Percentiles rank a stretch among this genome's conserved stretches.
These are phyloP conservation scores for Phytopythium cucurbitacearum DNA, from an alignment of 352 stramenopile genomes.

Conservation along the genomic window DNA sequence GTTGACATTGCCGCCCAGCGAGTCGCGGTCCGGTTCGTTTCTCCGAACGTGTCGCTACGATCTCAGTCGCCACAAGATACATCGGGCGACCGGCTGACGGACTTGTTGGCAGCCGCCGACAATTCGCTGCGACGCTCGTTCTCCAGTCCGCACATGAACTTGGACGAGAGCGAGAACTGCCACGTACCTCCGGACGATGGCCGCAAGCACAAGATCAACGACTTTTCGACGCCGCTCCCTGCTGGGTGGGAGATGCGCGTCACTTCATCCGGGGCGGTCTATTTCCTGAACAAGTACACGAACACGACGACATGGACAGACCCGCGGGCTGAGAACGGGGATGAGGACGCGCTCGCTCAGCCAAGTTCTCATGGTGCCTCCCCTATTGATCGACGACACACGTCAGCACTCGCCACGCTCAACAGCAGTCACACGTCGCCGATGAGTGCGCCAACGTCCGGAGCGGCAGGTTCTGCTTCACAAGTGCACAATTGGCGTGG, in stretches of 20 bases:
- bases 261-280: constrained; percentile 57
- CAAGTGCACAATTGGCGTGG: background rate
- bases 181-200: constrained; percentile 55
- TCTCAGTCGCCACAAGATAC: background rate
- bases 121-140: constrained; percentile 32
- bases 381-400: background rate
- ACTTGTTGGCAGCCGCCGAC: constrained; percentile 14
- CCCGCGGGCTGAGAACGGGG: constrained; percentile 21
- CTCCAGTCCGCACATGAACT: constrained; percentile 34
- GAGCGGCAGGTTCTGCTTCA: background rate
- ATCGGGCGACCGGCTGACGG: background rate
- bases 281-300: constrained; percentile 76
- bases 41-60: background rate
- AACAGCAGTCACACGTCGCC: constrained; percentile 7
- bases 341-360: background rate
- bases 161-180: constrained; percentile 28
- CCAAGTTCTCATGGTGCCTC: background rate
- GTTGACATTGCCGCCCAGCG: constrained; percentile 22
- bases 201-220: constrained; percentile 54
- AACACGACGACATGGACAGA: constrained; percentile 77
- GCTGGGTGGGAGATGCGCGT: constrained; percentile 82
- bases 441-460: background rate
- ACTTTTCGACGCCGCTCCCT: constrained; percentile 71
- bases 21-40: too few species aligned
- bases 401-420: constrained; percentile 1